These are phyloP conservation scores for Microsporum audouinii DNA, from an alignment of 2,329 filamentous ascomycete species.

Conservation along the genomic window DNA sequence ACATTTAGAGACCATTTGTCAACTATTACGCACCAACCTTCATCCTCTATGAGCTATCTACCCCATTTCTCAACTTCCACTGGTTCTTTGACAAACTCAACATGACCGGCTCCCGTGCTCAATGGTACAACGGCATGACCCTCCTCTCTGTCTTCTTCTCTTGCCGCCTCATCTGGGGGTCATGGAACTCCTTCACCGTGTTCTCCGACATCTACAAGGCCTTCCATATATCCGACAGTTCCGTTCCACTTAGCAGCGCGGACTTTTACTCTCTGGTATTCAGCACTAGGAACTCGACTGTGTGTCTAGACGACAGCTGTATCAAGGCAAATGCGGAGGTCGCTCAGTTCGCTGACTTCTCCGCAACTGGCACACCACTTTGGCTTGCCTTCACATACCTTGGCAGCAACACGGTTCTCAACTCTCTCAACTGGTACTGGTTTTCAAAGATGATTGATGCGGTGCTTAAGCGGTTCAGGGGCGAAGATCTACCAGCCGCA, in stretches of 20 bases:
- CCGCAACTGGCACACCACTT: conserved; percentile 37
- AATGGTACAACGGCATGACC: conserved; percentile 53
- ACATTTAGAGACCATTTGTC: conserved; percentile 48
- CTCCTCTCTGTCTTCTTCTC: conserved; percentile 50
- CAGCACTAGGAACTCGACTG: conserved; percentile 22
- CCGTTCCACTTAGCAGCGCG: conserved; percentile 20
- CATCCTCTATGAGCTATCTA: conserved; percentile 57
- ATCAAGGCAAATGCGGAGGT: conserved; percentile 36
- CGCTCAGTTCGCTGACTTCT: conserved; percentile 37
- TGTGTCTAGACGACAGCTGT: conserved; percentile 31
- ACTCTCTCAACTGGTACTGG: conserved; percentile 54
- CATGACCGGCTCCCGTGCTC: conserved; percentile 49
- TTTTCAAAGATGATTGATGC: conserved; percentile 58
- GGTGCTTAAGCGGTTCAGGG: conserved; percentile 50
- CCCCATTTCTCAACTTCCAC: conserved; percentile 56
- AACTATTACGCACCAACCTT: conserved; percentile 55
- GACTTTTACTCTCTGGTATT: conserved; percentile 26
- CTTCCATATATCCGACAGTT: conserved; percentile 34
- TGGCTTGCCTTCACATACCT: conserved; percentile 52
- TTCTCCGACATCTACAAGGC: conserved; percentile 49
- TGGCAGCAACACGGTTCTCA: conserved; percentile 48
- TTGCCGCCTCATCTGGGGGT: conserved; percentile 53
- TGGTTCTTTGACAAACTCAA: conserved; percentile 60
- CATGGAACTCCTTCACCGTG: conserved; percentile 46
- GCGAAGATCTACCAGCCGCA: conserved; percentile 18